Base-by-base conservation (phyloP, 495 filamentous ascomycete species). In the Aspergillus diversus region DNA sequence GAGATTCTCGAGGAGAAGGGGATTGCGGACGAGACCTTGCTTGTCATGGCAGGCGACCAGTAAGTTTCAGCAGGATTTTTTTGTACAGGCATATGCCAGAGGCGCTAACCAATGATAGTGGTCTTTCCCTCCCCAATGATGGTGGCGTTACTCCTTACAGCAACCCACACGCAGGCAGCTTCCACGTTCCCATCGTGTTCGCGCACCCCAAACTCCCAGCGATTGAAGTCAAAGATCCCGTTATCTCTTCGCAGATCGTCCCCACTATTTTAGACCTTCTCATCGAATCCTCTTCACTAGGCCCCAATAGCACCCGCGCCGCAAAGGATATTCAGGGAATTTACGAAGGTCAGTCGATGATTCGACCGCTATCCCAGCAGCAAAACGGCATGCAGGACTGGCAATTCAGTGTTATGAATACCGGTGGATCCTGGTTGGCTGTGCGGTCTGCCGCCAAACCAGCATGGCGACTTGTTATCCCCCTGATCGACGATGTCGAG, bases 351-450 rank as follows among this genome's bases (percentile, higher is more conserved):
- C 81, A 83, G 60, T 82, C 78, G 1, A 64, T 83, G 49, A 78
- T 83, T 66, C 79, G 80, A 7, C 67, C 72, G 3, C 63, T 73
- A 39, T 61, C 71, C 37, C 67, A 73, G 47, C 66, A 75, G 34
- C 55, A 72, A 57, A 66, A 77, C 43, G 77, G 76, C 52, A 72
- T 73, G 17, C 69, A 77, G 58, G 69, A 75, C 55, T 83, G 79
- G 80, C 79, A 83, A 57, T 82, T 82, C 63, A 80, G 75, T 33
- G 79, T 82, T 56, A 78, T 83, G 67, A 83, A 83, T 63, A 80
- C 81, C 0, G 81, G 81, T n/a, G 78, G 80, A 1, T 73, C 78
- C 1, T 74, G 76, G 71, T 69, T 84, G 1, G 73, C 75, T 7
- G 72, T 81, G 12, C 76, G 77, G 4, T 81, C 78, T 7, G 77